A percentile compares a stretch with the other conserved stretches of the same genome.
phyloP scores from a whole-genome alignment of 2,329 filamentous ascomycete genomes.

The Apiospora rasikravindrae region DNA sequence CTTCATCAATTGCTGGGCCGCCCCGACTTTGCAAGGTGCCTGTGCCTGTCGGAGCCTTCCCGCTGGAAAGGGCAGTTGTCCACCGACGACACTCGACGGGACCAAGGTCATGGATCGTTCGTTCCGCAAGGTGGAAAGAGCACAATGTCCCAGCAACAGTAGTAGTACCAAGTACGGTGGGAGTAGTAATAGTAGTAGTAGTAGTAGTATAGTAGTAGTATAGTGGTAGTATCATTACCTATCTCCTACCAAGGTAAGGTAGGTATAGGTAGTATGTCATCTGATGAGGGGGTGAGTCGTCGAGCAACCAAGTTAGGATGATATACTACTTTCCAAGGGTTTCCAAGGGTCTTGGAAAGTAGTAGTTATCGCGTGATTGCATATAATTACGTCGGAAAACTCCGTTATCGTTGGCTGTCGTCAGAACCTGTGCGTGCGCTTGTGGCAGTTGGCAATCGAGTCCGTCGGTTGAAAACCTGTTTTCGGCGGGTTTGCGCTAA shows the following conservation, averaged over 20 bases:
- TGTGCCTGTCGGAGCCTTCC: neutral
- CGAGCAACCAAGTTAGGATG: neutral
- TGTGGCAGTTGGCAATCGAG: neutral
- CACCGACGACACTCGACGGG: neutral
- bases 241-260: neutral
- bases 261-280: neutral
- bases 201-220: neutral
- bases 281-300: neutral
- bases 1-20: neutral
- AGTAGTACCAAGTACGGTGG: too few species aligned
- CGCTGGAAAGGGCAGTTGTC: neutral
- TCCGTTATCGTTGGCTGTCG: constrained; percentile 8
- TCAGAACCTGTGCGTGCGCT: neutral
- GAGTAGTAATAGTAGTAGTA: neutral
- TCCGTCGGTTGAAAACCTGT: constrained; percentile 9
- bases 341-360: too few species aligned
- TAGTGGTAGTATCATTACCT: neutral
- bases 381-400: neutral
- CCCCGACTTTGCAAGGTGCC: neutral
- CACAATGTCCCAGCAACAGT: neutral
- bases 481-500: neutral
- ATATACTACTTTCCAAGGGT: neutral
- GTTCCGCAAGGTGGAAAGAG: neutral
- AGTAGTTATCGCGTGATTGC: neutral
- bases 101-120: neutral